Conservation (phyloP, 768 basidiomycete species). For the Mrakia blollopis region DNA sequence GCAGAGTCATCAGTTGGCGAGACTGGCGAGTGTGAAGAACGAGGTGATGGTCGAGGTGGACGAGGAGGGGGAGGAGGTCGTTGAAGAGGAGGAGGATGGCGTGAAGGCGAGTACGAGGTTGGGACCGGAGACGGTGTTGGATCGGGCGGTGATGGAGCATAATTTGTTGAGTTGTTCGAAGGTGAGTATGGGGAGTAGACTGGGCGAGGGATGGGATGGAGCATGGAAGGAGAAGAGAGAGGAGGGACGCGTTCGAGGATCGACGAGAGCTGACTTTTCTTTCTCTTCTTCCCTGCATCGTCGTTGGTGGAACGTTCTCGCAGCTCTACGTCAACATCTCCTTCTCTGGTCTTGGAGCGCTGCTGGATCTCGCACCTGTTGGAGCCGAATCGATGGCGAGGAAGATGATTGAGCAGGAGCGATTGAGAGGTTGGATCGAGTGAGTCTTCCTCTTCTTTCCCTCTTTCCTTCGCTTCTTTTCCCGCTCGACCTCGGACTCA, state of each 20-base stretch:
- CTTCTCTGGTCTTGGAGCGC: constrained; percentile 82
- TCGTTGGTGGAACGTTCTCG: not conserved
- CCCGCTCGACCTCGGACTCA: not conserved
- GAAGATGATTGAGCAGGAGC: constrained; percentile 97
- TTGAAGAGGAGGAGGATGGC: constrained; percentile 55
- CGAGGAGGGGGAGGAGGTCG: constrained; percentile 46
- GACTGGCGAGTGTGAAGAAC: constrained; percentile 39
- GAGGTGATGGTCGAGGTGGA: constrained; percentile 52
- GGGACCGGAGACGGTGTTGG: constrained; percentile 90
- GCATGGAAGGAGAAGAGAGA: too few species aligned
- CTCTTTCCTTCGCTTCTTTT: not conserved
- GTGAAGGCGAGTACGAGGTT: constrained; percentile 57
- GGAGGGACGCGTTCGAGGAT: not conserved
- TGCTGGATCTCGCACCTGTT: constrained; percentile 81
- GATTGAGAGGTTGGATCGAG: constrained; percentile 86
- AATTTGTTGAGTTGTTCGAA: constrained; percentile 94
- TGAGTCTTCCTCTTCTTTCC: not conserved
- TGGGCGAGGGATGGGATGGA: too few species aligned
- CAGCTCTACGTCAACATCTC: constrained; percentile 90
- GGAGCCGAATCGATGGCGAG: constrained; percentile 97
- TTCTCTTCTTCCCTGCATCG: not conserved
- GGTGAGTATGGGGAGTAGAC: constrained; percentile 47
- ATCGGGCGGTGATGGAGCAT: constrained; percentile 97
- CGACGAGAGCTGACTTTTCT: not conserved
- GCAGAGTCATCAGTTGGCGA: constrained; percentile 90